A percentile compares a stretch with the other conserved stretches of the same genome.
phyloP scores from a whole-genome alignment of 805 yeast genomes.

The Metschnikowia lochheadii region DNA sequence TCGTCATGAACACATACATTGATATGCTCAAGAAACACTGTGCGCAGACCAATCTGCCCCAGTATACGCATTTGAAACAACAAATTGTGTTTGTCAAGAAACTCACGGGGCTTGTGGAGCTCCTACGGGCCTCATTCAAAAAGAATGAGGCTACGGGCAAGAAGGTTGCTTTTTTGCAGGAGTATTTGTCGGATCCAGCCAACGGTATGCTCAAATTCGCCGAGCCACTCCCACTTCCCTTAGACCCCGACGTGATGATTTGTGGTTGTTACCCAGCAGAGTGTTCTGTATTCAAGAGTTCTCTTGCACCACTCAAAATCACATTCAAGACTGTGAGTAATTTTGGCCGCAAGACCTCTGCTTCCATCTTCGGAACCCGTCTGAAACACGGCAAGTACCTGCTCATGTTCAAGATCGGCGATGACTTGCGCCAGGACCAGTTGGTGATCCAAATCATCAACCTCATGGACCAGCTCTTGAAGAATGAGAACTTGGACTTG shows the following conservation, averaged over 20 bases:
- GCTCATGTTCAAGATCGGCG: constrained; percentile 93
- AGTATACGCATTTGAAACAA: constrained; percentile 40
- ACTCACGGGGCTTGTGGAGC: constrained; percentile 60
- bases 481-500: constrained; percentile 86
- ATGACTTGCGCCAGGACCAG: constrained; percentile 93
- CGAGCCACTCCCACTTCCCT: constrained; percentile 65
- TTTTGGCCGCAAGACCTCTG: constrained; percentile 8
- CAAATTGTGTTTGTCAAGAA: constrained; percentile 70
- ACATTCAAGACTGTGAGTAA: constrained; percentile 57
- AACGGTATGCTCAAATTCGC: constrained; percentile 41
- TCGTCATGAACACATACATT: constrained; percentile 39
- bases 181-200: constrained; percentile 46
- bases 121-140: constrained; percentile 48
- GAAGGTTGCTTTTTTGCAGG: constrained; percentile 66
- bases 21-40: constrained; percentile 31
- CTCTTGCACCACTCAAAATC: constrained; percentile 83
- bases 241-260: constrained; percentile 74
- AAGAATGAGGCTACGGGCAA: constrained; percentile 73
- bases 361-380: constrained; percentile 34
- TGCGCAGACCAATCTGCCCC: constrained; percentile 25
- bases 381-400: constrained; percentile 51
- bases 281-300: constrained; percentile 84
- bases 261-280: constrained; percentile 77
- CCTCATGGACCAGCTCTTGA: constrained; percentile 82
- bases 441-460: constrained; percentile 90